These are phyloP conservation scores for Podospora didyma DNA, from an alignment of 495 filamentous ascomycete species.

Conservation along the genomic window DNA sequence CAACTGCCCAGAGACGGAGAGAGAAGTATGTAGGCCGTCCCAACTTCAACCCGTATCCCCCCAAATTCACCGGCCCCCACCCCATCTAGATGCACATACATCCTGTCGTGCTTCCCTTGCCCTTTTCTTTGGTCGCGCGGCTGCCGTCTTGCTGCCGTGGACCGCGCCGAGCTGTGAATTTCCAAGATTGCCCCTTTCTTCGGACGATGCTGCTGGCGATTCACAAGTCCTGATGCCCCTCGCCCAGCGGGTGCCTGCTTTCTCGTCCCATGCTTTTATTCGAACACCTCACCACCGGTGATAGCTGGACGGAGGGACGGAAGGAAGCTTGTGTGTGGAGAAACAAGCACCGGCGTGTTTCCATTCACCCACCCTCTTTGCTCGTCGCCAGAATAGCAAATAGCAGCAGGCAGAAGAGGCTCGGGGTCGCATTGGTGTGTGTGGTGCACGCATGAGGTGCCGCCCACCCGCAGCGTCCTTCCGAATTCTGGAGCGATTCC, in stretches of 20 bases:
- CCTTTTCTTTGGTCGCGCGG: background rate
- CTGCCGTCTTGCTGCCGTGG: slow-evolving; percentile 10
- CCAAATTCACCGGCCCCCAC: background rate
- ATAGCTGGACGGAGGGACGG: too few species aligned
- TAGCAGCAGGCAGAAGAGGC: slow-evolving; percentile 1
- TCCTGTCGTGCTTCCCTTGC: background rate
- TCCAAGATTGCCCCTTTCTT: slow-evolving; percentile 12
- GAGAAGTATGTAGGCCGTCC: background rate
- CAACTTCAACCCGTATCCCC: too few species aligned
- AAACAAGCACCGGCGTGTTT: too few species aligned
- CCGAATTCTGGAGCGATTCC: background rate
- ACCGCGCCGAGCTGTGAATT: slow-evolving; percentile 8
- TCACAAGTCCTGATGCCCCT: background rate
- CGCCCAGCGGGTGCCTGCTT: slow-evolving; percentile 3
- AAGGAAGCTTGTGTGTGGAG: too few species aligned
- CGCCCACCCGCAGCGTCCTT: slow-evolving; percentile 6
- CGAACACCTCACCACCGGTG: too few species aligned
- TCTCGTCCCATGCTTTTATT: too few species aligned
- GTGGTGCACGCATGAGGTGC: slow-evolving; percentile 12
- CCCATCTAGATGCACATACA: background rate
- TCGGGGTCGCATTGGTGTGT: background rate
- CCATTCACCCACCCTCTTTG: too few species aligned
- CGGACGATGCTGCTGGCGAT: background rate
- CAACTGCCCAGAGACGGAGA: too few species aligned
- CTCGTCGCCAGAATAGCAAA: background rate